Conservation (phyloP, 1,284 basidiomycete species). For the Microbotryum scabiosae region DNA sequence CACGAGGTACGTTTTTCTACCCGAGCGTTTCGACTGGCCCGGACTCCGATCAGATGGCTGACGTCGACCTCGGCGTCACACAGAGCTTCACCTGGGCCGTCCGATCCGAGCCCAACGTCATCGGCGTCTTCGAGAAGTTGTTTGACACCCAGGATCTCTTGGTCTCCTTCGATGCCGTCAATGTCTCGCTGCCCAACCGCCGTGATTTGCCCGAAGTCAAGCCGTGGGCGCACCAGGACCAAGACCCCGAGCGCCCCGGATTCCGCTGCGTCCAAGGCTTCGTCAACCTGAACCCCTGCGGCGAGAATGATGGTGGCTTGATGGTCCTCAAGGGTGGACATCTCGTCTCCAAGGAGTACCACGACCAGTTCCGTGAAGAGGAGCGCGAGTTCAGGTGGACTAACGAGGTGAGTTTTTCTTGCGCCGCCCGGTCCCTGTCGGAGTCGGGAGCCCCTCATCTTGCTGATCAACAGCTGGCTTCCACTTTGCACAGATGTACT, state of each 20-base stretch:
- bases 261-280: constrained; percentile 42
- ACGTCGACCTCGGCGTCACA: constrained; percentile 17
- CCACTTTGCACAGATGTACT: background rate
- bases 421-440: no score
- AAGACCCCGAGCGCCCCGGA: constrained; percentile 37
- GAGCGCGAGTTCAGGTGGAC: no score
- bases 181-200: constrained; percentile 40
- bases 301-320: constrained; percentile 42
- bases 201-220: constrained; percentile 28
- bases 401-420: no score
- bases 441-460: no score
- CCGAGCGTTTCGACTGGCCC: background rate
- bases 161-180: constrained; percentile 31
- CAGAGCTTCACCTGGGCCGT: constrained; percentile 37
- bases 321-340: constrained; percentile 39
- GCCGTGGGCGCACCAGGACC: constrained; percentile 42
- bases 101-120: constrained; percentile 39
- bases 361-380: no score
- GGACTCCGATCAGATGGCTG: background rate
- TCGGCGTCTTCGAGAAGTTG: constrained; percentile 39
- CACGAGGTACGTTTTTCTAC: background rate
- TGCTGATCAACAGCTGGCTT: background rate
- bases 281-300: constrained; percentile 39
- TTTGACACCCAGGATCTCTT: constrained; percentile 43
- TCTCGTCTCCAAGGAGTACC: no score